Base-by-base conservation (phyloP, 192 early-diverging fungal genomes). In the Glomus cerebriforme region DNA sequence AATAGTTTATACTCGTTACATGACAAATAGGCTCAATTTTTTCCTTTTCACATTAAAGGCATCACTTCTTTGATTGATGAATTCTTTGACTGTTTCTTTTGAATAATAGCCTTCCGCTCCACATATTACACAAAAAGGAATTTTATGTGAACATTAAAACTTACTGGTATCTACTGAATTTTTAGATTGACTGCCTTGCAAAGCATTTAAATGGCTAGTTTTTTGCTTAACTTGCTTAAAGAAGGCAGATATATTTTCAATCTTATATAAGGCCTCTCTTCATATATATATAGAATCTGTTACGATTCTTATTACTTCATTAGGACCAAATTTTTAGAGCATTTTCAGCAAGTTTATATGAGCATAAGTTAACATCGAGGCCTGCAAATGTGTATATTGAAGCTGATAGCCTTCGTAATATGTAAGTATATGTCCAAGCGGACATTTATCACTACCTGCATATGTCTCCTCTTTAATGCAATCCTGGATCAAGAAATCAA, bases 251-350 rank as follows among this genome's bases (percentile, higher is more conserved):
- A 70, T 24, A 39, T 47, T 70, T 70, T 70, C 10, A 7, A 70
- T 70, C 17, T 70, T 70, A 70, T 70, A 70, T 43, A 70, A 70
- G 8, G 17, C 67, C 35, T 70, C 35, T 47, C 13, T 45, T 64
- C 27, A 7, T 32, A 45, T 39, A 70, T 70, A 70, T 70, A 70
- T 70, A 70, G 37, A 70, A 70, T 70, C 37, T 7, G 37, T 70
- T 3, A 19, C 67, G 8, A 37, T 70, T 39, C 67, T 70, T 70
- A 70, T 19, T 43, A 70, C 37, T 70, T 70, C 15, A 70, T 70
- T 70, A 43, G 37, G 8, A 8, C 37, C 0, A 39, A 70, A 70
- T 70, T 35, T 70, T 39, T 12, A 9, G 4, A 70, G 67, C 35
- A 70, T 70, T 43, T 70, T 26, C 15, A 70, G 35, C 35, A 70